Conservation (phyloP, 176 grass and related monocot species). For the Miscanthus lutarioriparius region DNA sequence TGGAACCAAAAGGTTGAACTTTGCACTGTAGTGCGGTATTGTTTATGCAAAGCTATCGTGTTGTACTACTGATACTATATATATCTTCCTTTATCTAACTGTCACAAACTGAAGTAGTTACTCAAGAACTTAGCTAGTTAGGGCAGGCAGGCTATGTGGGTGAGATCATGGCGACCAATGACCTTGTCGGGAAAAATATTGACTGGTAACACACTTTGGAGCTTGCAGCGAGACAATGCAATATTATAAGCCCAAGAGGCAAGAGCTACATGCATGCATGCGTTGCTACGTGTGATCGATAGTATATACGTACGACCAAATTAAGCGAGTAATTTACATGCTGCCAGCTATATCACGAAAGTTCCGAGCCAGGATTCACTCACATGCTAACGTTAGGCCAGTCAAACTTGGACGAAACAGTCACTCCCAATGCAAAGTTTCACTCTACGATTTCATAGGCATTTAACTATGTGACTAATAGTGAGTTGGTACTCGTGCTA, state of each 20-base stretch:
- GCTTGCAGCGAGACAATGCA: background rate
- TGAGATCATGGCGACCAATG: slow-evolving; percentile 47
- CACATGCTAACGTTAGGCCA: too few species aligned
- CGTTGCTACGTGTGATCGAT: background rate
- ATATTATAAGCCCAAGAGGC: background rate
- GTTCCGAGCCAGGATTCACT: slow-evolving; percentile 36
- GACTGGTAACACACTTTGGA: background rate
- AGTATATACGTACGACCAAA: slow-evolving; percentile 19
- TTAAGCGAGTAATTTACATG: background rate
- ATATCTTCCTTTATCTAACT: slow-evolving; percentile 31
- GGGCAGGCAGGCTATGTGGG: slow-evolving; percentile 9
- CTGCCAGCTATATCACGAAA: slow-evolving; percentile 35
- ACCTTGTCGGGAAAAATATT: slow-evolving; percentile 27
- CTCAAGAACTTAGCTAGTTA: background rate
- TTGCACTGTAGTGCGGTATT: slow-evolving; percentile 23
- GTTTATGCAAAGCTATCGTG: slow-evolving; percentile 37
- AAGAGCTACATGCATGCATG: too few species aligned
- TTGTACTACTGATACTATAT: background rate
- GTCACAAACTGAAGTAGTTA: slow-evolving; percentile 28
- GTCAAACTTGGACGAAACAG: too few species aligned
- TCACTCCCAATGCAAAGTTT: too few species aligned
- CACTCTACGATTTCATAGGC: too few species aligned
- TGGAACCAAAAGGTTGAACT: background rate
- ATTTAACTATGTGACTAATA: too few species aligned
- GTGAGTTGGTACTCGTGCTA: too few species aligned